Conservation (phyloP, 768 basidiomycete genomes). For the Cantharellus cinnabarinus region DNA sequence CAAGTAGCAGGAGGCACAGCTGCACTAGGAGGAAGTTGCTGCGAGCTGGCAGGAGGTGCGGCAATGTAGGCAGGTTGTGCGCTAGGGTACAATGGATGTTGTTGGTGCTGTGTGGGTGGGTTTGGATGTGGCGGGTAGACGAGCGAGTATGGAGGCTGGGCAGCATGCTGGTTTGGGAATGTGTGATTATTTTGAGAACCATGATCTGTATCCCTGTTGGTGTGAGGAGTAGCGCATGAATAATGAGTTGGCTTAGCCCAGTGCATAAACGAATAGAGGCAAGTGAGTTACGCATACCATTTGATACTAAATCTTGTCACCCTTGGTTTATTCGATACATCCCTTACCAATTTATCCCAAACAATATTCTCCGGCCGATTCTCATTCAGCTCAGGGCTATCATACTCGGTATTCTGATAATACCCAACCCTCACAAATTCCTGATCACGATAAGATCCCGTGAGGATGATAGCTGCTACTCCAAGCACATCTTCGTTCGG, state of each 20-base stretch:
- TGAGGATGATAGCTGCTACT: slow-evolving; percentile 91
- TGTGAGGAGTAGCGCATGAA: too few relatives aligned
- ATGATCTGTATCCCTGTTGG: too few relatives aligned
- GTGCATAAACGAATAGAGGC: not conserved
- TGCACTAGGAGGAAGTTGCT: too few relatives aligned
- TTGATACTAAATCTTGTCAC: slow-evolving; percentile 50
- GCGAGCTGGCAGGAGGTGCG: too few relatives aligned
- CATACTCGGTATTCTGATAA: slow-evolving; percentile 98
- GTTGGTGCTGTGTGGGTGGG: too few relatives aligned
- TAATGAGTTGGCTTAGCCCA: not conserved
- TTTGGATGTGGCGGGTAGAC: too few relatives aligned
- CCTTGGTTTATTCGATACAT: slow-evolving; percentile 77
- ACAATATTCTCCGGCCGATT: slow-evolving; percentile 42
- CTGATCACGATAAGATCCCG: slow-evolving; percentile 87
- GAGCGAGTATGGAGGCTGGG: too few relatives aligned
- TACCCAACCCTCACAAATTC: slow-evolving; percentile 99
- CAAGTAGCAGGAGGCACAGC: too few relatives aligned
- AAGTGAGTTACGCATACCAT: slow-evolving; percentile 13
- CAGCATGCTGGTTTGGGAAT: too few relatives aligned
- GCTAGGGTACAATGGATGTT: too few relatives aligned
- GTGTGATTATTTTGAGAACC: too few relatives aligned
- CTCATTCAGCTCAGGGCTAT: slow-evolving; percentile 78
- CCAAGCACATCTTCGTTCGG: slow-evolving; percentile 83
- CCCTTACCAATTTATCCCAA: slow-evolving; percentile 65
- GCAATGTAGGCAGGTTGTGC: too few relatives aligned